Evolutionary conservation across 169 alveolate genomes (phyloP).

Genomic region (Cryptosporidium ubiquitum): DNA sequence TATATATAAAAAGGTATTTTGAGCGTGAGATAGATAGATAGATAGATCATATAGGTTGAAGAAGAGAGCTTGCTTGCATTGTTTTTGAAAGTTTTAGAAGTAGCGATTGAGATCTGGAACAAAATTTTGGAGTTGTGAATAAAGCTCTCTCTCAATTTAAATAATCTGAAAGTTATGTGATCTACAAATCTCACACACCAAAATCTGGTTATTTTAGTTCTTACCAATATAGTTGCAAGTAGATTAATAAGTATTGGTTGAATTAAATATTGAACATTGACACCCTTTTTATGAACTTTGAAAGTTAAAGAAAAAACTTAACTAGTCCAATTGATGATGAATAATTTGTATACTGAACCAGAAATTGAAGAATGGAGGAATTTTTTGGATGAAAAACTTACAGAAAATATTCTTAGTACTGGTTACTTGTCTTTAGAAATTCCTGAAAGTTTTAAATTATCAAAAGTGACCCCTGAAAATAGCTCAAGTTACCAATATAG

Average conservation of each 20-base stretch:
- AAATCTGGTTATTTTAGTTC: neutral
- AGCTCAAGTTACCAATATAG: conserved; percentile 22
- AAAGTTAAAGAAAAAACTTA: neutral
- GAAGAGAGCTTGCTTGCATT: neutral
- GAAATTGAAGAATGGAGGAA: conserved; percentile 34
- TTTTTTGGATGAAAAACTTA: conserved; percentile 23
- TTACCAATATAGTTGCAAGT: neutral
- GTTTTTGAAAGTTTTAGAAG: neutral
- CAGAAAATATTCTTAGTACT: conserved; percentile 6
- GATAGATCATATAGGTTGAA: neutral
- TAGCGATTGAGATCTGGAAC: neutral
- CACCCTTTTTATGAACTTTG: neutral
- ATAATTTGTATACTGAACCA: neutral
- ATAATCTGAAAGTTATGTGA: neutral
- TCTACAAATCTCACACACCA: neutral
- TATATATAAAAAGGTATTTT: neutral
- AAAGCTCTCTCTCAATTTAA: neutral
- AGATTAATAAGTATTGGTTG: neutral
- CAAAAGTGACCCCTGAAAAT: conserved; percentile 27
- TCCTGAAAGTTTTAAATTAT: conserved; percentile 36
- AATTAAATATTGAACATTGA: neutral
- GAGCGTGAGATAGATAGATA: neutral
- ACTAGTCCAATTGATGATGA: neutral
- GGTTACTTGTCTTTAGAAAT: conserved; percentile 29
- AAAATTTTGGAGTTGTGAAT: neutral